Evolutionary conservation across 2,329 filamentous ascomycete genomes (phyloP), one percentile per base, ranked within the genome.

Genomic region (Spiromastix sp.): DNA sequence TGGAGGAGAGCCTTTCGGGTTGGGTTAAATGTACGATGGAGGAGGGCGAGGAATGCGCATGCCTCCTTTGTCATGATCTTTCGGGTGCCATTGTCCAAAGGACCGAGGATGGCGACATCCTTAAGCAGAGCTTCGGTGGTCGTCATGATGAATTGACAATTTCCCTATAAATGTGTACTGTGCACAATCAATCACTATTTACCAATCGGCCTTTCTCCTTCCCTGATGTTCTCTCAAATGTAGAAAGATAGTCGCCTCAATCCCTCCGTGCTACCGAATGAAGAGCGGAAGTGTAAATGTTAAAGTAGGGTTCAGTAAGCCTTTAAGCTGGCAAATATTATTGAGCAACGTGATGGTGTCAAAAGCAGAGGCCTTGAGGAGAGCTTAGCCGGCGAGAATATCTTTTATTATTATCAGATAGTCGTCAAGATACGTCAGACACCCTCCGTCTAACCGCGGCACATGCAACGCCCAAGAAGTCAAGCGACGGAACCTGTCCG

Each of bases 21-120:
- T 45, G 63, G 67, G 63, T 96, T 93, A 74, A 96, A 96, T 46
- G 86, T 85, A 57, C 89, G 81, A 68, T 98, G 91, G 53, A 98
- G 77, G 45, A 95, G 79, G 24, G 89, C 84, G 42, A 98, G 77
- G 71, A 96, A 98, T 44, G 85, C 82, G 46, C 85, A 79, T 37
- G 89, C 89, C 47, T 93, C 76, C 50, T 86, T 89, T 44, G 79
- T 94, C 47, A 96, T 75, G 59, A 98, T 93, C 72, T 93, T 89
- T 67, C 77, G 78, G 60, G 87, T 81, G 49, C 80, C 68, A 40
- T 89, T 77, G 54, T 77, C 78, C 56, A 96, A 67, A 43, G 74
- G 63, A 54, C 85, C 89, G 52, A 85, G 79, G 70, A 96, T 76
- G 63, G 79, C 77, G 55, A 95, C 87, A 63, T 86, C 86, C 61